Conservation (phyloP, 2,329 filamentous ascomycete genomes). For the Orbilia ellipsospora region DNA sequence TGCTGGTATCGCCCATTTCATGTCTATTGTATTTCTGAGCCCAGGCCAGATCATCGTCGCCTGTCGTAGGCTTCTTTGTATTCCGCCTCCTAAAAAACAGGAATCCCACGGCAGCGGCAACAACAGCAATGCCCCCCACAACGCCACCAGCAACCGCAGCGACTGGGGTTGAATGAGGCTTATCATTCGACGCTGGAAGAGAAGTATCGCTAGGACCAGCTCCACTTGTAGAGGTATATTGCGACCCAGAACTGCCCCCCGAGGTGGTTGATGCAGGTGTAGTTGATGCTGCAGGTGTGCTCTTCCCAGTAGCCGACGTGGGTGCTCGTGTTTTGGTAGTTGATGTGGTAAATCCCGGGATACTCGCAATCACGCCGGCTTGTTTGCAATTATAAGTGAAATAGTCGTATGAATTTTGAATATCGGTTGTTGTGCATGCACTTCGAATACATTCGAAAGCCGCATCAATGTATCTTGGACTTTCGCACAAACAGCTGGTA, state of each 20-base stretch:
- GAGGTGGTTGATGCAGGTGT: background rate
- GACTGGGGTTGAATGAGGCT: constrained; percentile 4
- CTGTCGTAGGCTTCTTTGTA: background rate
- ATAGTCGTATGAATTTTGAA: background rate
- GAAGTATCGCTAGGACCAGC: constrained; percentile 8
- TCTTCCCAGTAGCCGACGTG: background rate
- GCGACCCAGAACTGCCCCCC: background rate
- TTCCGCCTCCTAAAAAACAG: constrained; percentile 1
- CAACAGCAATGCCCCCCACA: constrained; percentile 3
- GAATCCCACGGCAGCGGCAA: constrained; percentile 2
- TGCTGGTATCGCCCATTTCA: constrained; percentile 5
- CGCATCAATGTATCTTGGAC: constrained; percentile 11
- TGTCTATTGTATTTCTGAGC: background rate
- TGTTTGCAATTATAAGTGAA: background rate
- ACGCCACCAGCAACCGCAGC: constrained; percentile 20
- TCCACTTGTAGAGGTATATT: background rate
- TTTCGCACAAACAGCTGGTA: constrained; percentile 14
- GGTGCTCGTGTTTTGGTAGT: background rate
- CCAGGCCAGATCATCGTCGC: background rate
- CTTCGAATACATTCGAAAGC: constrained; percentile 4
- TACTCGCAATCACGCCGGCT: constrained; percentile 2
- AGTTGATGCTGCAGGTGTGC: background rate
- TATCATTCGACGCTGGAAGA: background rate
- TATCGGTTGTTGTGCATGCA: constrained; percentile 1
- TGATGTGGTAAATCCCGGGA: constrained; percentile 6